Conservation (phyloP, 1,284 basidiomycete species). For the Cryptococcus sp. region DNA sequence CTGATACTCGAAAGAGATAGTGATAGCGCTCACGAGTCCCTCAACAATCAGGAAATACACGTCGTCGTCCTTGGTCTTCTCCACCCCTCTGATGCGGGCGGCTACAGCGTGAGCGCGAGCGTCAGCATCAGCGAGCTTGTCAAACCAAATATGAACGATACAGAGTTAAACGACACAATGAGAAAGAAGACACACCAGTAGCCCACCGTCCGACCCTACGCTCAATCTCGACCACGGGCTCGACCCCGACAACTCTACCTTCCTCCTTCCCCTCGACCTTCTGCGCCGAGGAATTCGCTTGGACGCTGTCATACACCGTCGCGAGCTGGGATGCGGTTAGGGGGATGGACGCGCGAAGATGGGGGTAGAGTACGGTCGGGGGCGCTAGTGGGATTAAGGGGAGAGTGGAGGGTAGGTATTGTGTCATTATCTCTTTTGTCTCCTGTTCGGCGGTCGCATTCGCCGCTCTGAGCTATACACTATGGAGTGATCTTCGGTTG, state of each 20-base stretch:
- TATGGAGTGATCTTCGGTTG: too few species aligned
- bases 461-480: too few species aligned
- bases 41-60: conserved; percentile 32
- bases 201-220: conserved; percentile 47
- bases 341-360: conserved; percentile 31
- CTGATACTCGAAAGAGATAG: background rate
- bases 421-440: conserved; percentile 20
- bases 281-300: conserved; percentile 28
- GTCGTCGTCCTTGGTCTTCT: conserved; percentile 26
- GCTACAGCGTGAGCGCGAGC: conserved; percentile 24
- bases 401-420: conserved; percentile 43
- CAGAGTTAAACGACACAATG: background rate
- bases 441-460: background rate
- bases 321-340: conserved; percentile 34
- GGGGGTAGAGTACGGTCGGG: conserved; percentile 45
- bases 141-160: background rate
- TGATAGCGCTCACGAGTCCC: conserved; percentile 34
- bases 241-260: conserved; percentile 33
- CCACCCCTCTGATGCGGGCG: conserved; percentile 41
- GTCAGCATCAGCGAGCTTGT: background rate
- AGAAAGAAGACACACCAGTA: conserved; percentile 32
- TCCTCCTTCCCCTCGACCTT: conserved; percentile 16
- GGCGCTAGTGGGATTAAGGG: conserved; percentile 42
- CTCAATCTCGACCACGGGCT: conserved; percentile 46
- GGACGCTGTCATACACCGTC: conserved; percentile 36